phyloP scores from a whole-genome alignment of 495 filamentous ascomycete species.

The Talaromyces proteolyticus region DNA sequence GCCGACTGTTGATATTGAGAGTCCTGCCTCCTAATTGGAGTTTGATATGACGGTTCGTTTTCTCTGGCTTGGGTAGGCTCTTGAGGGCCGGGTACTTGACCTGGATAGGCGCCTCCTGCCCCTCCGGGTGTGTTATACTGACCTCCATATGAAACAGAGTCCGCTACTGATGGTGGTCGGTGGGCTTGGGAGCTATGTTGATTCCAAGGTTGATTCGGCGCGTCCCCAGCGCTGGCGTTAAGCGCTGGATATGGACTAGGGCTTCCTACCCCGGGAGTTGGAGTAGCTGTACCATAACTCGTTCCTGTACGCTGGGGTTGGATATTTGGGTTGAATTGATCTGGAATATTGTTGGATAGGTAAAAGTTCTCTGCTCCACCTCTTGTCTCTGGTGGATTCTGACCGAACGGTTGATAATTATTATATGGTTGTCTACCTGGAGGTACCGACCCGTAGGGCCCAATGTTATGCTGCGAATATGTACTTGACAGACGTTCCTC shows the following conservation, averaged over 20 bases:
- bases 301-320: slow-evolving; percentile 10
- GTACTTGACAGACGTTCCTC: slow-evolving; percentile 91
- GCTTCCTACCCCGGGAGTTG: slow-evolving; percentile 9
- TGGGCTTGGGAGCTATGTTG: slow-evolving; percentile 14
- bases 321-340: slow-evolving; percentile 21
- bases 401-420: slow-evolving; percentile 62
- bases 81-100: slow-evolving; percentile 17
- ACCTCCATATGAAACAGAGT: slow-evolving; percentile 12
- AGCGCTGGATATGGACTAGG: slow-evolving; percentile 13
- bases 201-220: slow-evolving; percentile 3
- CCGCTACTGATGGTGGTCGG: slow-evolving; percentile 18
- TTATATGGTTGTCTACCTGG: slow-evolving; percentile 49
- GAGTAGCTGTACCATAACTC: slow-evolving; percentile 19
- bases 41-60: slow-evolving; percentile 23
- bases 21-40: slow-evolving; percentile 16
- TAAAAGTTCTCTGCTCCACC: slow-evolving; percentile 75
- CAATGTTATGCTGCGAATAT: slow-evolving; percentile 70
- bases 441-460: slow-evolving; percentile 34
- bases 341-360: slow-evolving; percentile 54
- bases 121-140: slow-evolving; percentile 17
- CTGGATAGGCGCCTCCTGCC: slow-evolving; percentile 26
- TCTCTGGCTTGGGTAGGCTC: slow-evolving; percentile 13
- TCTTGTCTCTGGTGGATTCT: slow-evolving; percentile 38
- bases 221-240: slow-evolving; percentile 16
- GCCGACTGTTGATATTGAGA: slow-evolving; percentile 25